phyloP scores from a whole-genome alignment of 2,329 filamentous ascomycete species.

The Didymella keratinophila region DNA sequence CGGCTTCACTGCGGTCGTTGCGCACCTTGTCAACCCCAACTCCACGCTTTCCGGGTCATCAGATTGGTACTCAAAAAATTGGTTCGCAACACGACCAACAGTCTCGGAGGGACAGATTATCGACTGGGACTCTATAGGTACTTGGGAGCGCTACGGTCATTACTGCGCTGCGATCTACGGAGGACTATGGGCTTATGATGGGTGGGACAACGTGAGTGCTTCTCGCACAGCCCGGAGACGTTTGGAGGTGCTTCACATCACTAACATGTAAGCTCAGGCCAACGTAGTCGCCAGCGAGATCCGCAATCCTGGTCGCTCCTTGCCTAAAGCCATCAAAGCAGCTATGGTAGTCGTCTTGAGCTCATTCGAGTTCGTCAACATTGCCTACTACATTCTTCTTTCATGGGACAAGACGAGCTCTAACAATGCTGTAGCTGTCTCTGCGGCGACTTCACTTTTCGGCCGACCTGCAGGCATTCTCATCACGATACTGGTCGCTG shows the following conservation, averaged over 20 bases:
- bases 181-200: slow-evolving; percentile 70
- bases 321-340: slow-evolving; percentile 68
- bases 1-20: slow-evolving; percentile 41
- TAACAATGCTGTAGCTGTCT: slow-evolving; percentile 68
- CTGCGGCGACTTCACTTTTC: slow-evolving; percentile 60
- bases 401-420: slow-evolving; percentile 66
- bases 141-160: slow-evolving; percentile 68
- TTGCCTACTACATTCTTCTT: slow-evolving; percentile 69
- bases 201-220: slow-evolving; percentile 69
- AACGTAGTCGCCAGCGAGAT: slow-evolving; percentile 52
- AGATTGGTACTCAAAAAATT: slow-evolving; percentile 56
- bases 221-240: not conserved
- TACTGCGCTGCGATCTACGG: slow-evolving; percentile 68
- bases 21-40: slow-evolving; percentile 38
- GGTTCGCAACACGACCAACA: slow-evolving; percentile 64
- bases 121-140: slow-evolving; percentile 52
- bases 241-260: not conserved
- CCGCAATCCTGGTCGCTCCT: slow-evolving; percentile 45
- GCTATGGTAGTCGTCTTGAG: slow-evolving; percentile 67
- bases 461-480: slow-evolving; percentile 63
- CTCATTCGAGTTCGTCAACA: slow-evolving; percentile 67
- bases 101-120: slow-evolving; percentile 54
- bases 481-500: slow-evolving; percentile 64
- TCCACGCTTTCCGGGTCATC: slow-evolving; percentile 41
- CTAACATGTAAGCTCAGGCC: slow-evolving; percentile 34